A percentile compares a stretch with the other conserved stretches of the same genome.
Conservation (phyloP, 2,329 filamentous ascomycete species). For the Neofusicoccum parvum region DNA sequence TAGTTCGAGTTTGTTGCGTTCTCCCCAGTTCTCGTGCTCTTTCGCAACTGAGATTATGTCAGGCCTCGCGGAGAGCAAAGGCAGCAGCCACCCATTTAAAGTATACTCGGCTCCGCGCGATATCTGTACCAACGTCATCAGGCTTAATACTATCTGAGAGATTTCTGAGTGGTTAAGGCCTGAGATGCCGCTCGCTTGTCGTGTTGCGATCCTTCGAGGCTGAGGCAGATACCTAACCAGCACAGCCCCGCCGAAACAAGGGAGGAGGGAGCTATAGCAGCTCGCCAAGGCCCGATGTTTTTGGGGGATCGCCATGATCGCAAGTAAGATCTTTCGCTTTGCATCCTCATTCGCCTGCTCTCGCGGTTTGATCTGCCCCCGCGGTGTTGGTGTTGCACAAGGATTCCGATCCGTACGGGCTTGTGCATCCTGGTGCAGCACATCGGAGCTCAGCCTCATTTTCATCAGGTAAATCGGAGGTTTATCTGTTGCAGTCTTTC, state of each 20-base stretch:
- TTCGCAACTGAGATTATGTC: background rate
- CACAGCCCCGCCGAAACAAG: conserved; percentile 3
- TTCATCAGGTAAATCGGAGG: no score
- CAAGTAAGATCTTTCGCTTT: background rate
- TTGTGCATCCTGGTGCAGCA: no score
- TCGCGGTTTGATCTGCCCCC: no score
- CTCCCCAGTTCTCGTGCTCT: background rate
- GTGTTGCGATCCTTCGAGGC: conserved; percentile 9
- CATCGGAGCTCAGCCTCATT: no score
- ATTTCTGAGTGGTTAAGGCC: no score
- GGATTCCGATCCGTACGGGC: no score
- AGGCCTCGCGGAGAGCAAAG: no score
- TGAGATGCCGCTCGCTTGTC: background rate
- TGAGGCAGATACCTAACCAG: background rate
- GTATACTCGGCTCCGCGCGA: background rate
- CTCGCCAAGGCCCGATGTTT: no score
- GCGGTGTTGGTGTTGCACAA: no score
- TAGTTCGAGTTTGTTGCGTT: no score
- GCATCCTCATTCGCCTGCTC: background rate
- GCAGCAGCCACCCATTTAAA: background rate
- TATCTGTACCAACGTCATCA: background rate
- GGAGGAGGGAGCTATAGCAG: background rate
- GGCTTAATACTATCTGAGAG: background rate
- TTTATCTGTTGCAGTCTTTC: no score
- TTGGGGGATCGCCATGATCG: background rate